These are phyloP conservation scores for Cicer chorassanicum DNA, from an alignment of 306 rosid species.

Conservation along the genomic window DNA sequence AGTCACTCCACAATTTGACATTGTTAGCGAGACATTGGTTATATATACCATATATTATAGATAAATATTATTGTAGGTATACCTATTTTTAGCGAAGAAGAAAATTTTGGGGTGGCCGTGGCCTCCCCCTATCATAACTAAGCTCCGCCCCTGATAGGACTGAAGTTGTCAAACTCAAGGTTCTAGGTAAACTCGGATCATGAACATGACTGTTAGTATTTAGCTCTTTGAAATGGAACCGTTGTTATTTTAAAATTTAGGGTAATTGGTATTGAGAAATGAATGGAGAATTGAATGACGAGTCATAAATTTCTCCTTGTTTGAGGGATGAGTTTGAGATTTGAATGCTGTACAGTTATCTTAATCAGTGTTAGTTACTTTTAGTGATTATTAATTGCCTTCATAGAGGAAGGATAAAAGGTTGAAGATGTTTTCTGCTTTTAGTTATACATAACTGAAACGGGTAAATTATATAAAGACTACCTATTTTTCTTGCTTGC, in stretches of 20 bases:
- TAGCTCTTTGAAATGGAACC: neutral
- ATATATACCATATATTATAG: too few species aligned
- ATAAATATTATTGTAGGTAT: too few species aligned
- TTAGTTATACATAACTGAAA: constrained; percentile 23
- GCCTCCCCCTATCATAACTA: too few species aligned
- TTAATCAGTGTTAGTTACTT: neutral
- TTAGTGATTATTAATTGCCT: constrained; percentile 4
- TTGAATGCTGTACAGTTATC: constrained; percentile 7
- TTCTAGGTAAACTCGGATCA: too few species aligned
- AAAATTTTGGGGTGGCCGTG: too few species aligned
- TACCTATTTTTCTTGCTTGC: constrained; percentile 22
- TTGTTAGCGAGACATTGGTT: too few species aligned
- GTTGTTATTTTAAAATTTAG: neutral
- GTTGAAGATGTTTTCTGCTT: constrained; percentile 17
- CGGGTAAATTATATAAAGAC: constrained; percentile 20
- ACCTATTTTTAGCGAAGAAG: too few species aligned
- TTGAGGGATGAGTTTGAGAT: constrained; percentile 7
- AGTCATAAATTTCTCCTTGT: neutral
- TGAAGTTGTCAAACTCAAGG: too few species aligned
- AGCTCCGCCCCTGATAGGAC: too few species aligned
- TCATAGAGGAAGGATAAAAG: constrained; percentile 1
- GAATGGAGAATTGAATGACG: neutral
- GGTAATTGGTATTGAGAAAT: neutral
- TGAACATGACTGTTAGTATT: neutral
- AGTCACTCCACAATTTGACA: too few species aligned